Base-by-base conservation (phyloP, 352 stramenopile species). In the Pythium volutum region DNA sequence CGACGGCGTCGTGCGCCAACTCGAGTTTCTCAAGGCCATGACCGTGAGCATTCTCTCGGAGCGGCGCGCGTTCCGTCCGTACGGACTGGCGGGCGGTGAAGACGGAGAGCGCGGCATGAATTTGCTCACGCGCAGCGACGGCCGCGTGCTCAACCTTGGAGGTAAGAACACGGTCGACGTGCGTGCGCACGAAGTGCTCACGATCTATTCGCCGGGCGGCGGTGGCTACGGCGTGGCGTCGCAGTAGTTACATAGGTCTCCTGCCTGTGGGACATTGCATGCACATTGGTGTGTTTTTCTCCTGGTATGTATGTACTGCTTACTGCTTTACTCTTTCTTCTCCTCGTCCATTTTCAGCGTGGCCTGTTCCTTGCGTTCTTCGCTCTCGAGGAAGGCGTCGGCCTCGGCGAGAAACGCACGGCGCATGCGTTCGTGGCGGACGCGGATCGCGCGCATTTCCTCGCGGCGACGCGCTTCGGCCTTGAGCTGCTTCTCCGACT, bases 11-110 rank as follows among this genome's bases (percentile, higher is more conserved):
- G 83, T 98, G 43, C 90, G 97, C 36, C 86, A 98, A 61, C 82
- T 99, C 47, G 96, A 99, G 74, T 98, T 99, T 51, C 72, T 98
- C 41, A 68, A 94, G 45, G 77, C 82, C 20, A 93, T 99, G 70
- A 96, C 91, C 4, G 97, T 99, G 47, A 98, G 93, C 66, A 99
- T 99, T 26, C 69, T 99, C 0, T 98, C 94, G 27, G 97, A 99
- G 75, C 87, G 97, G 22, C 87, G 97, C 46, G 87, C 92, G 6
- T 93, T 99, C 67, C 79, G 87, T 59, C 97, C 97, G 18, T 99
- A 98, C 66, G 97, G 97, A 23, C 62, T 99, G 20, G 74, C 78
- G 34, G 97, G 97, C 33, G 97, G 97, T 11, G 88, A 82, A 16
- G 76, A 87, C 27, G 97, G 88, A 20, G 80, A 80, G 56, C 86